Evolutionary conservation across 2,329 filamentous ascomycete species (phyloP), one percentile per base, ranked within the genome.

Genomic region (Teratosphaeria pseudoeucalypti): DNA sequence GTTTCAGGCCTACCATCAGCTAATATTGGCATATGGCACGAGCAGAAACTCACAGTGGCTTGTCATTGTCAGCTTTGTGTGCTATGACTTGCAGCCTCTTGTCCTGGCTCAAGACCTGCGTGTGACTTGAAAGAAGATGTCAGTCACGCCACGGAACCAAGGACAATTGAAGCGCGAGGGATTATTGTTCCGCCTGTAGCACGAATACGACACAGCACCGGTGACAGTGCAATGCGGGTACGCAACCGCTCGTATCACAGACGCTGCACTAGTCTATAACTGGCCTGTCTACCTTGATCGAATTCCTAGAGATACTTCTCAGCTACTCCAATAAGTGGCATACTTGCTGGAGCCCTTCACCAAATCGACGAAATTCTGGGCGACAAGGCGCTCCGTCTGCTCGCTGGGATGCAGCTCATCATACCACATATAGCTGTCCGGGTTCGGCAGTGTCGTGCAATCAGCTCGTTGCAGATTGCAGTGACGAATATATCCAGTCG

Each of bases 361-460:
- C 1, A 85, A 78, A 37, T 78, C 76, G 3, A 82, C 72, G 70
- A 86, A 85, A 59, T 82, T 79, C 60, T 73, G 74, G 19, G 82
- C 84, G 56, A 86, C 77, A 52, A 79, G 75, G 67, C 81, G 75
- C 72, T 83, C 80, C 7, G 85, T 81, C 72, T 83, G 82, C 72
- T 85, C 79, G 34, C 84, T 85, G 0, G 87, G 87, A 75, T 92
- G 89, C 68, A 92, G 71, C 68, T 85, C 82, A 72, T 92, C 88
- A 66, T 79, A 88, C 86, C 88, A 92, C 70, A 90, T 64, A 70
- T 82, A 92, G 54, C 81, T 84, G 64, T 87, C 82, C 37, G 77
- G 72, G 37, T 77, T 75, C 3, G 77, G 59, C 14, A 72, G 64
- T 43, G 75, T 74, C 59, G 74, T 66, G 63, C 79, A 81, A 55